These are phyloP conservation scores for Halenospora varia DNA, from an alignment of 495 filamentous ascomycete species.

Conservation along the genomic window DNA sequence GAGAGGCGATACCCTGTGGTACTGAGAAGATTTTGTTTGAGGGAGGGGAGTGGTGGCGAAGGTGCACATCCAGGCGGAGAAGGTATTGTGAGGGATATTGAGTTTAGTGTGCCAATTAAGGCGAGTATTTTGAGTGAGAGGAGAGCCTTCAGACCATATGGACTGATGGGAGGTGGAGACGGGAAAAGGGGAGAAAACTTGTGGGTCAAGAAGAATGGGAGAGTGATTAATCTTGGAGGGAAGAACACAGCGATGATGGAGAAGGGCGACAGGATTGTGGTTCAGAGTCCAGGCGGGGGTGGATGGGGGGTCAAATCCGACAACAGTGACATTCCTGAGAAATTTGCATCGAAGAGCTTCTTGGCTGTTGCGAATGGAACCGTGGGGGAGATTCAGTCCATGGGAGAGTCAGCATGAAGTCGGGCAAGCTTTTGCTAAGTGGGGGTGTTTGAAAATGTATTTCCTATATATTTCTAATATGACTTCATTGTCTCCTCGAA, in stretches of 20 bases:
- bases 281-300: conserved; percentile 69
- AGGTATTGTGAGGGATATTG: conserved; percentile 89
- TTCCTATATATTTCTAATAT: too few species aligned
- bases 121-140: conserved; percentile 89
- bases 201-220: conserved; percentile 70
- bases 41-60: conserved; percentile 61
- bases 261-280: conserved; percentile 80
- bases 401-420: too few species aligned
- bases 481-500: too few species aligned
- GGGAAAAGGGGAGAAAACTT: conserved; percentile 76
- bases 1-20: conserved; percentile 93
- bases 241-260: conserved; percentile 92
- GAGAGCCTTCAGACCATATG: conserved; percentile 83
- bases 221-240: conserved; percentile 78
- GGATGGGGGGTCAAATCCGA: too few species aligned
- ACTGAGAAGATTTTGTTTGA: conserved; percentile 75
- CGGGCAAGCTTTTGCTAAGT: too few species aligned
- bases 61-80: conserved; percentile 82
- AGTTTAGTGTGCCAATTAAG: conserved; percentile 86
- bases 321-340: too few species aligned
- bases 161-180: conserved; percentile 80
- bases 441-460: too few species aligned
- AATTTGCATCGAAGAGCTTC: too few species aligned
- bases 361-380: too few species aligned
- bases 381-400: too few species aligned